A percentile compares a stretch with the other conserved stretches of the same genome.
These are phyloP conservation scores for Turritis glabra DNA, from an alignment of 345 rosid species.

Conservation along the genomic window DNA sequence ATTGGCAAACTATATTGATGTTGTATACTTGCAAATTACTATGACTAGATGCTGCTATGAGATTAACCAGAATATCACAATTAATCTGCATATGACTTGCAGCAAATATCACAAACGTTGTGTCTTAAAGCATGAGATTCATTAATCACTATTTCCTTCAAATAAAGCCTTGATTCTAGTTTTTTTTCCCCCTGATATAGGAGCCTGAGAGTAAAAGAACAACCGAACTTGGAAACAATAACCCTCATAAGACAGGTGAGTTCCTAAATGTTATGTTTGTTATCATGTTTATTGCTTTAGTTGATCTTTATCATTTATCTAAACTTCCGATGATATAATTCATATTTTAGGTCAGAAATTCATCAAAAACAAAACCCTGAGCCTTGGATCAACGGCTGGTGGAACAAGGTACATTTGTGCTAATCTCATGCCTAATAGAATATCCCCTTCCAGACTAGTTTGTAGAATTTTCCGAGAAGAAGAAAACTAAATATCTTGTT, in stretches of 20 bases:
- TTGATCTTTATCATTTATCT: conserved; percentile 35
- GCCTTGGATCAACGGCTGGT: conserved; percentile 38
- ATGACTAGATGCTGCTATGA: conserved; percentile 1
- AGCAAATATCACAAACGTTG: conserved; percentile 1
- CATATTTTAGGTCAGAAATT: conserved; percentile 36
- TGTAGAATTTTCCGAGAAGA: background rate
- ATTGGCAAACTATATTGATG: conserved; percentile 1
- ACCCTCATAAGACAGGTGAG: conserved; percentile 51
- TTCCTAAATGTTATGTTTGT: conserved; percentile 23
- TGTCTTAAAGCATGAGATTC: background rate
- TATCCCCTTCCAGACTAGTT: conserved; percentile 8
- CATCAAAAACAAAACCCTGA: conserved; percentile 41
- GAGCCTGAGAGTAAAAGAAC: conserved; percentile 43
- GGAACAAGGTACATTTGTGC: conserved; percentile 48
- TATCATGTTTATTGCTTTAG: conserved; percentile 20
- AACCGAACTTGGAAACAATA: conserved; percentile 32
- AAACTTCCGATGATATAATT: conserved; percentile 25
- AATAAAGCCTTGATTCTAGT: conserved; percentile 10
- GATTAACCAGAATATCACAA: background rate
- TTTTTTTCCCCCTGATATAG: conserved; percentile 33
- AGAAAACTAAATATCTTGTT: background rate
- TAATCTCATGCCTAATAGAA: conserved; percentile 9
- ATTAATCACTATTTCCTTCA: conserved; percentile 13
- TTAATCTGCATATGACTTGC: background rate
- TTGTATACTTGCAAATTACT: conserved; percentile 9